Conservation (phyloP, 257 asterid species). For the Nicotiana undulata region DNA sequence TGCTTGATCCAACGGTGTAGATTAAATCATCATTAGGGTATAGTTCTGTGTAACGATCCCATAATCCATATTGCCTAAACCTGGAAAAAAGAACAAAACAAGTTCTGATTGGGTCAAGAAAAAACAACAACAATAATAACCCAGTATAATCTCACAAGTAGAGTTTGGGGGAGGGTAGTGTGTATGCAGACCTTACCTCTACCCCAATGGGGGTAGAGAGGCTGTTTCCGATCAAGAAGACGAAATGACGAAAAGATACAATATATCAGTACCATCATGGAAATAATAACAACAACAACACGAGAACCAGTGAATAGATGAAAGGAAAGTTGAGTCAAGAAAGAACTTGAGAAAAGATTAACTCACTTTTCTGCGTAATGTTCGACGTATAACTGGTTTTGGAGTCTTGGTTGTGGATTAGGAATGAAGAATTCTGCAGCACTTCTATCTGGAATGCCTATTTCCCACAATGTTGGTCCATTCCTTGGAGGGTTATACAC, state of each 20-base stretch:
- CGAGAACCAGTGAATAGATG: too few relatives aligned
- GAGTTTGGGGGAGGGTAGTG: too few relatives aligned
- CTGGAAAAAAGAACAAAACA: conserved; percentile 5
- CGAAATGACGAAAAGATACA: too few relatives aligned
- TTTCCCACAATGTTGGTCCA: conserved; percentile 68
- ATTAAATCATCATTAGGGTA: conserved; percentile 34
- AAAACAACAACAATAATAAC: too few relatives aligned
- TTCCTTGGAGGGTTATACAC: conserved; percentile 45
- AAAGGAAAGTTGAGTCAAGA: too few relatives aligned
- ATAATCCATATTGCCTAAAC: conserved; percentile 56
- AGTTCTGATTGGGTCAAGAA: too few relatives aligned
- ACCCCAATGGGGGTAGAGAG: too few relatives aligned
- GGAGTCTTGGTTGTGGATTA: conserved; percentile 16
- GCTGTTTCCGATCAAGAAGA: too few relatives aligned
- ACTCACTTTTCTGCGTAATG: neutral
- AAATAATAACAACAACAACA: too few relatives aligned
- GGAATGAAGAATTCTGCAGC: conserved; percentile 69
- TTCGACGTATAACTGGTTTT: conserved; percentile 17
- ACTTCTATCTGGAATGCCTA: conserved; percentile 55
- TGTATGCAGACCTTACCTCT: too few relatives aligned
- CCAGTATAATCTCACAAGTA: too few relatives aligned
- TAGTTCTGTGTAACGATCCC: conserved; percentile 38
- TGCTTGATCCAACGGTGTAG: conserved; percentile 41
- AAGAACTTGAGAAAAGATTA: neutral
- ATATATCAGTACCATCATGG: too few relatives aligned